Base-by-base conservation (phyloP, 140 eudicot genomes). In the Oenanthe javanica region DNA sequence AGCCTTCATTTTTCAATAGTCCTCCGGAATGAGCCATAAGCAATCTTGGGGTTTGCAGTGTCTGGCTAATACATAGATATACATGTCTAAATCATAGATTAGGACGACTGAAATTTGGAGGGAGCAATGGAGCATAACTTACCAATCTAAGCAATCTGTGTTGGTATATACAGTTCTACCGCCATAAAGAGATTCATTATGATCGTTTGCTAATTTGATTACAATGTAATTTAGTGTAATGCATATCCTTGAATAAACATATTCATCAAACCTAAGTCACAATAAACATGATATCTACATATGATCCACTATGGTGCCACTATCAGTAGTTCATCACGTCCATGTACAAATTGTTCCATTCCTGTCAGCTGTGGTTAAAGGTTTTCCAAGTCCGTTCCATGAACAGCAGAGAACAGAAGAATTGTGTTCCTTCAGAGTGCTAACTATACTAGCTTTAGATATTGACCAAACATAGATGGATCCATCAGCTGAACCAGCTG, bases 401-500 rank as follows among this genome's bases (percentile, higher is more conserved):
- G 96, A 85, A 85, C 98, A 92, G 78, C 95, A 87, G 36, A 94
- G 84, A 67, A 94, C 97, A 4, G 97, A 83, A 52, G 86, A 71
- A 0, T 84, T 82, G 75, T 94, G 97, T 83, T 94, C 97, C 84
- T 94, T 94, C 25, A 94, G 81, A 66, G 93, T 94, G 81, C 92
- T 87, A 9, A 90, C 97, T 4, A 92, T 82, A 61, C 78, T 89
- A 10, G 85, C 94, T 43, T 88, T 88, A 74, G 88, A 81, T 25
- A 89, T 80, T 0, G 97, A 94, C 98, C 97, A 94, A 15, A 94
- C 86, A 72, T 88, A 83, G 4, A 92, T 92, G 0, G 91, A 89
- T 47, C 98, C 98, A 85, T 94, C 95, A 6, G 86, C 95, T 45
- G 97, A 92, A 14, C 99, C 99, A 25, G 96, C 95, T 54, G 99